Conservation (phyloP, 1,139 yeast species). For the Diutina sp. region DNA sequence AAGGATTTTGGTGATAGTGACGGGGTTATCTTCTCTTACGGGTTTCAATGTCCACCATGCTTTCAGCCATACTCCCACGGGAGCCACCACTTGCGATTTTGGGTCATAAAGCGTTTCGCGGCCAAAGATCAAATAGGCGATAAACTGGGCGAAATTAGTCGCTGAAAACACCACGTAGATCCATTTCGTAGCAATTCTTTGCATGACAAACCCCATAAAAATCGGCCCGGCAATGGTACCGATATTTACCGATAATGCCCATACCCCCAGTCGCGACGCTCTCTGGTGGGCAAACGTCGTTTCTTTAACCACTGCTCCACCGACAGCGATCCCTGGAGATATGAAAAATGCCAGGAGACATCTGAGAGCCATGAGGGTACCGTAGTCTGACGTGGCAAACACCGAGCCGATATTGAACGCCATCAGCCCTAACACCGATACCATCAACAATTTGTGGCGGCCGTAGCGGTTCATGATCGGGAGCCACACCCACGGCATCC, state of each 20-base stretch:
- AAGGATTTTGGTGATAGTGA: background rate
- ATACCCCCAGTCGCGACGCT: background rate
- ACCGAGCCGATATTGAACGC: background rate
- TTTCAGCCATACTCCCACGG: background rate
- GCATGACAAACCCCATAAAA: slow-evolving; percentile 1
- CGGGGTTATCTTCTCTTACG: background rate
- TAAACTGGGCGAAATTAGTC: background rate
- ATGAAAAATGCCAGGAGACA: background rate
- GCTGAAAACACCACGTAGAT: background rate
- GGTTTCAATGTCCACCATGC: background rate
- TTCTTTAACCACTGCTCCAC: slow-evolving; percentile 1
- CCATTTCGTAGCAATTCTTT: background rate
- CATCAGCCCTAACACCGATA: slow-evolving; percentile 1
- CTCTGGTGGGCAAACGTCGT: slow-evolving; percentile 1
- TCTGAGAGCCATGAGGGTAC: background rate
- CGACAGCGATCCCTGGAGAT: background rate
- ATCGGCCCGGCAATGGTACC: slow-evolving; percentile 2
- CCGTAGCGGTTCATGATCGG: background rate
- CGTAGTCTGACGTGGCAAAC: background rate
- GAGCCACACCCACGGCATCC: slow-evolving; percentile 1
- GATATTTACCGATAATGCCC: background rate
- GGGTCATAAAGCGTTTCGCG: background rate
- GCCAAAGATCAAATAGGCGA: background rate
- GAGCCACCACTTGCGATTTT: background rate
- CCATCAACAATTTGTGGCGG: background rate